A percentile compares a stretch with the other conserved stretches of the same genome.
Evolutionary conservation across 306 rosid species (phyloP).

Genomic region (Malus fusca): DNA sequence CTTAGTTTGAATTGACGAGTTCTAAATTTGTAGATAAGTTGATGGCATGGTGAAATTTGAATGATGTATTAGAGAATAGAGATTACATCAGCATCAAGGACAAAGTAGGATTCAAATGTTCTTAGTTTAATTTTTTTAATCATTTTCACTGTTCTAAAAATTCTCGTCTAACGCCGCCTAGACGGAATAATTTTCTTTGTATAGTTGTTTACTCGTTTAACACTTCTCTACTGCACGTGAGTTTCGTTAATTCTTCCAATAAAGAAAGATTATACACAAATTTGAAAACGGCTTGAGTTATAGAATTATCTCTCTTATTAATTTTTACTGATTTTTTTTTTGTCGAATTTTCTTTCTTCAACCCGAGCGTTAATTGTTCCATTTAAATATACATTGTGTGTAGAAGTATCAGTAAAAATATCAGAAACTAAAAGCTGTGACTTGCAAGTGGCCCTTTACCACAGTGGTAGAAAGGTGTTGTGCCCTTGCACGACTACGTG

Average conservation of each 20-base stretch:
- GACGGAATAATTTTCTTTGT: no score
- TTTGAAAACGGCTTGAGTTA: not conserved
- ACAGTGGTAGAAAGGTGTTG: no score
- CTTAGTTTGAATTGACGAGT: conserved; percentile 9
- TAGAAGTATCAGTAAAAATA: not conserved
- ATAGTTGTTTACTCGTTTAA: no score
- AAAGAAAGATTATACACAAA: not conserved
- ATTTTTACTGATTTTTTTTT: not conserved
- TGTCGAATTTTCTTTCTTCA: not conserved
- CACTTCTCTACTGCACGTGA: not conserved
- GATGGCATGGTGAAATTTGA: not conserved
- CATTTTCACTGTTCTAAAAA: no score
- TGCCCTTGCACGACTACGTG: accelerated
- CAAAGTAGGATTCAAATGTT: not conserved
- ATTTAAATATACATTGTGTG: not conserved
- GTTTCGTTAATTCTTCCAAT: not conserved
- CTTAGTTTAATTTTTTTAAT: no score
- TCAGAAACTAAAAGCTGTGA: not conserved
- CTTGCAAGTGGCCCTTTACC: no score
- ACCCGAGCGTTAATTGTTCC: not conserved
- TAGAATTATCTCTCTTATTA: not conserved
- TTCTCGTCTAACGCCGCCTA: accelerated
- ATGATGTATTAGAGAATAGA: not conserved
- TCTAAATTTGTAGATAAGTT: not conserved
- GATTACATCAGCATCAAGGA: not conserved